Conservation (phyloP, 2,329 filamentous ascomycete species). For the Neofusicoccum umdonicola region DNA sequence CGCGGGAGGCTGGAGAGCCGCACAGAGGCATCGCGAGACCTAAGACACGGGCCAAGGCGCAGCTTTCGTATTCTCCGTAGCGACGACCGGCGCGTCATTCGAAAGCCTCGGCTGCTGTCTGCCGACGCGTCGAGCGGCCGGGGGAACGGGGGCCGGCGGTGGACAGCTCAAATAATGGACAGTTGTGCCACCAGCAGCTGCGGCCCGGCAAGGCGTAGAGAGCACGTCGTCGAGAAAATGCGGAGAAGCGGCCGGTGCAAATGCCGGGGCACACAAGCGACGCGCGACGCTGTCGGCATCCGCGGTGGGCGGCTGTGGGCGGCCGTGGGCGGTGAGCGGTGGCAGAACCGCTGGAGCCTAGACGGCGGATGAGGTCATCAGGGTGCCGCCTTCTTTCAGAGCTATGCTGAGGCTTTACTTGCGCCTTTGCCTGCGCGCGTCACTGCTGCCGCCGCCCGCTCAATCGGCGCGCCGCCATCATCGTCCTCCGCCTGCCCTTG, state of each 20-base stretch:
- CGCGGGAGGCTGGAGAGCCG: conserved; percentile 4
- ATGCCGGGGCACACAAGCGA: too few relatives aligned
- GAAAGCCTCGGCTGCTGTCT: not conserved
- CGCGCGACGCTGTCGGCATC: too few relatives aligned
- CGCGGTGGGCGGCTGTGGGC: not conserved
- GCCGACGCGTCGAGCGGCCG: not conserved
- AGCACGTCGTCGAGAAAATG: not conserved
- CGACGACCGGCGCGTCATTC: not conserved
- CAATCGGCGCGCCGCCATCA: not conserved
- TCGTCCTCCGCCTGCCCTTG: not conserved
- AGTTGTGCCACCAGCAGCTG: not conserved
- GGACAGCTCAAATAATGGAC: not conserved
- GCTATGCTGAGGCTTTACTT: not conserved
- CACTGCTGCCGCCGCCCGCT: not conserved
- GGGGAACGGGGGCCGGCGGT: not conserved
- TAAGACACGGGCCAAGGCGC: not conserved
- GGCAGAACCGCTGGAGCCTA: conserved; percentile 7
- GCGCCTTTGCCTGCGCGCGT: not conserved
- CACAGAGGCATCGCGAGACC: not conserved
- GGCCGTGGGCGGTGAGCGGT: not conserved
- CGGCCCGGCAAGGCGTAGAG: too few relatives aligned
- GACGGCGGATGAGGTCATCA: conserved; percentile 7
- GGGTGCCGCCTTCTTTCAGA: not conserved
- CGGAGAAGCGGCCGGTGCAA: not conserved
- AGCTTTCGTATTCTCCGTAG: not conserved